Evolutionary conservation across 805 yeast species (phyloP).

Genomic region (Candida morakotiae): DNA sequence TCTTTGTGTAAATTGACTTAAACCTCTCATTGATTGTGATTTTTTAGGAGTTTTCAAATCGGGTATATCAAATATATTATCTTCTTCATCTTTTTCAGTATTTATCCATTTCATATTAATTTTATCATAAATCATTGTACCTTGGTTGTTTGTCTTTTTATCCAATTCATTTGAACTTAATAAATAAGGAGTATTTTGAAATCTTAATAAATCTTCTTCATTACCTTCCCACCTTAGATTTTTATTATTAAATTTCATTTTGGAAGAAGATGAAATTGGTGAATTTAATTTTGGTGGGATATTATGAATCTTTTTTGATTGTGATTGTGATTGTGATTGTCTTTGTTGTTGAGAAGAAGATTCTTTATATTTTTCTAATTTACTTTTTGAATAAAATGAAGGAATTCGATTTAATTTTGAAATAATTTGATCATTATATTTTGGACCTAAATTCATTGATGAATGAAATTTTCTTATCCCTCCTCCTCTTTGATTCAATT

Average conservation of each 20-base stretch:
- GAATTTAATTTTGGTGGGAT: conserved; percentile 25
- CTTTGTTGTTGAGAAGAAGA: conserved; percentile 14
- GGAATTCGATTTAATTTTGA: conserved; percentile 39
- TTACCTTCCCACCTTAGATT: conserved; percentile 63
- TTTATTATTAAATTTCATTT: conserved; percentile 52
- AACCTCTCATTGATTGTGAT: conserved; percentile 20
- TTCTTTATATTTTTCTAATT: conserved; percentile 29
- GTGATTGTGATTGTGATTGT: conserved; percentile 6
- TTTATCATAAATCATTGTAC: conserved; percentile 57
- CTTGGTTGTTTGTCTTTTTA: conserved; percentile 8
- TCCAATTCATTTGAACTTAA: conserved; percentile 25
- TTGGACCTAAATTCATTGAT: conserved; percentile 33
- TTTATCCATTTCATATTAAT: conserved; percentile 59
- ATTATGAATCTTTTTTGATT: conserved; percentile 23
- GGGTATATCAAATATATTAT: conserved; percentile 48
- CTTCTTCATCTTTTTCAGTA: conserved; percentile 30
- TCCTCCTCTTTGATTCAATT: conserved; percentile 5
- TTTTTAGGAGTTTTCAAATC: conserved; percentile 26
- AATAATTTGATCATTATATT: conserved; percentile 30
- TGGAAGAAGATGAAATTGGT: conserved; percentile 10
- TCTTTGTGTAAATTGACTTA: conserved; percentile 34
- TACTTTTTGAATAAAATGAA: conserved; percentile 28
- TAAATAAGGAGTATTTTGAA: conserved; percentile 44
- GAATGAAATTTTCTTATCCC: conserved; percentile 30
- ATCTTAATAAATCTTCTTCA: conserved; percentile 50